phyloP scores from a whole-genome alignment of 2,329 filamentous ascomycete genomes.

The Intubia oerlemansii region DNA sequence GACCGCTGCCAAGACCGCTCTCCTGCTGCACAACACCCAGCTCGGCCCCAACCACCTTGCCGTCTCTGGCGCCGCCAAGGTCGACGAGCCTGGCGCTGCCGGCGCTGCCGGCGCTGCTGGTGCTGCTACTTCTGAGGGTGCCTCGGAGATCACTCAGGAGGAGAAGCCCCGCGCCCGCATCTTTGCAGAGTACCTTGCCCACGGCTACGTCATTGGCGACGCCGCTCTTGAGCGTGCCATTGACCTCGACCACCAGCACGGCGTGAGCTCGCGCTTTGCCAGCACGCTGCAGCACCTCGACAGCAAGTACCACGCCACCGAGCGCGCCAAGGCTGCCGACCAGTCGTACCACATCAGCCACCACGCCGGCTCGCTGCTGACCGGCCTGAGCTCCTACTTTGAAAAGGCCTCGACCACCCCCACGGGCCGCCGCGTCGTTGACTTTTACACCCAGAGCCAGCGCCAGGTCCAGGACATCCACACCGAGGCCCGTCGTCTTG shows the following conservation, averaged over 20 bases:
- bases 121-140: slow-evolving; percentile 26
- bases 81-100: slow-evolving; percentile 36
- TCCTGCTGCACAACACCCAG: slow-evolving; percentile 92
- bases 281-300: slow-evolving; percentile 58
- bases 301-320: slow-evolving; percentile 66
- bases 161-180: slow-evolving; percentile 93
- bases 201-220: slow-evolving; percentile 70
- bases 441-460: slow-evolving; percentile 69
- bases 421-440: slow-evolving; percentile 68
- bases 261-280: slow-evolving; percentile 63
- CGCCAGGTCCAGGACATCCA: slow-evolving; percentile 92
- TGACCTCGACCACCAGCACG: slow-evolving; percentile 74
- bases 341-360: slow-evolving; percentile 62
- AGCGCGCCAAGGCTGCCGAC: slow-evolving; percentile 69
- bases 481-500: slow-evolving; percentile 68
- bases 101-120: slow-evolving; percentile 22
- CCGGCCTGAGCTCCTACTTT: slow-evolving; percentile 69
- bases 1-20: slow-evolving; percentile 87
- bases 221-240: slow-evolving; percentile 63
- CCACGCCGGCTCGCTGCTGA: slow-evolving; percentile 42
- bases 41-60: slow-evolving; percentile 72
- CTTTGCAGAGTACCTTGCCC: slow-evolving; percentile 86
- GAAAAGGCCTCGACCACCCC: slow-evolving; percentile 79
- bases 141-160: slow-evolving; percentile 63
- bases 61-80: slow-evolving; percentile 43